Base-by-base conservation (phyloP, 305 asterid genomes). In the Fraxinus dipetala region DNA sequence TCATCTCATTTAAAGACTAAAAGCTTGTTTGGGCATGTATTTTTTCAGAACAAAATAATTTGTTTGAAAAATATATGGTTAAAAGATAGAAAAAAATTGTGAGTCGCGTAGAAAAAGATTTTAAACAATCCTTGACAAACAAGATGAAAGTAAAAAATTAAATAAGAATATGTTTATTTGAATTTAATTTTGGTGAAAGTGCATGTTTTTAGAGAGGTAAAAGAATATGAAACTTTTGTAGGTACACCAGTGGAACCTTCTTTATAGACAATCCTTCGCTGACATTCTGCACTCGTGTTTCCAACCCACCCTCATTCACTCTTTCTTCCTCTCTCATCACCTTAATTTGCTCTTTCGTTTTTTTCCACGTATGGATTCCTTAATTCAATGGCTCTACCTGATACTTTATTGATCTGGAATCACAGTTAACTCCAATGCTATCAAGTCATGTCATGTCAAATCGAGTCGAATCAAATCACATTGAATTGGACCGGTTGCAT, bases 241-340 rank as follows among this genome's bases (percentile, higher is more conserved):
- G 65, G 59, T 51, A 38, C 82, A 61, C 14, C 83, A 86, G 78
- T 82, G 70, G 75, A 80, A 83, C 78, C 84, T 83, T 78, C 78
- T 75, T 80, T 82, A 69, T 74, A 75, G 86, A 87, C 88, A 88
- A 83, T 83, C 72, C 86, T 72, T 82, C 54, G 84, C 89, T 88
- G 89, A 88, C 91, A 85, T 88, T 86, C 88, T 88, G 91, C 87
- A 83, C 84, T 70, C 84, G 69, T 86, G 91, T 83, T 86, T 83
- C 88, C 85, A 78, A 65, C 80, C 32, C 61, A 51, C 75, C 0
- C 26, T 2, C 30, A 30, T 74, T 0, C 20, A 38, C 45, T 38
- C 0, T 5, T 3, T 45, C 56, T 14, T 45, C 72, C 28, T 48
- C 67, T 65, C 26, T n/a, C 65, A 54, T 56, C 65, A 18, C 26